phyloP scores from a whole-genome alignment of 345 rosid species.

The Luvunga scandens region DNA sequence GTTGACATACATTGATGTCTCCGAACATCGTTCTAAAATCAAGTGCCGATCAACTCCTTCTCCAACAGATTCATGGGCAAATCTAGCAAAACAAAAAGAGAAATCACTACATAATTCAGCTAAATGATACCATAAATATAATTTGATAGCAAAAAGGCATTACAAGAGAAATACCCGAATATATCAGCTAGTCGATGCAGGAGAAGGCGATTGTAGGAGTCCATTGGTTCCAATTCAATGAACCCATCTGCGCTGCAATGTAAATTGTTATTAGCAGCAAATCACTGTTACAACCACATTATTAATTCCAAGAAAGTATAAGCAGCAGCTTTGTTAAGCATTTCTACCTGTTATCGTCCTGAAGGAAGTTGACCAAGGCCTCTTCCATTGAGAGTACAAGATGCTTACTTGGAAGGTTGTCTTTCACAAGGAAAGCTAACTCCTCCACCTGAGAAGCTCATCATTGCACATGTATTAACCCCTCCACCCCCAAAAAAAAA shows the following conservation, averaged over 20 bases:
- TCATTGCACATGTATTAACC: not conserved
- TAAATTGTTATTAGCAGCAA: constrained; percentile 8
- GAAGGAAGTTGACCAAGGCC: constrained; percentile 47
- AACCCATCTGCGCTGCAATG: constrained; percentile 50
- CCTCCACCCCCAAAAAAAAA: too few species aligned
- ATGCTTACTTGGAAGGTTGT: constrained; percentile 60
- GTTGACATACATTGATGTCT: constrained; percentile 55
- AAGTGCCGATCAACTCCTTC: constrained; percentile 61
- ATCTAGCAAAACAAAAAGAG: constrained; percentile 31
- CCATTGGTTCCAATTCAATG: constrained; percentile 68
- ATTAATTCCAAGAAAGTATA: not conserved
- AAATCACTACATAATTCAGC: not conserved
- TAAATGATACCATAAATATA: not conserved
- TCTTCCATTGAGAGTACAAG: constrained; percentile 69
- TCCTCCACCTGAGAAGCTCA: constrained; percentile 51
- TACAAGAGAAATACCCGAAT: constrained; percentile 45
- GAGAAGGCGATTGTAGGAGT: constrained; percentile 62
- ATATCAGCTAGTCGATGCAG: constrained; percentile 68
- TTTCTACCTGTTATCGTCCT: constrained; percentile 36
- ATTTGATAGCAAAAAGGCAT: not conserved
- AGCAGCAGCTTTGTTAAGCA: not conserved
- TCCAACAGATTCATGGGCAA: constrained; percentile 66
- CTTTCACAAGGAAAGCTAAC: constrained; percentile 61
- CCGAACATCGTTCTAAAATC: constrained; percentile 54
- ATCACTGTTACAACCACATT: not conserved